A percentile compares a stretch with the other conserved stretches of the same genome.
Evolutionary conservation across 306 rosid species (phyloP).

Genomic region (Fragaria ananassa): DNA sequence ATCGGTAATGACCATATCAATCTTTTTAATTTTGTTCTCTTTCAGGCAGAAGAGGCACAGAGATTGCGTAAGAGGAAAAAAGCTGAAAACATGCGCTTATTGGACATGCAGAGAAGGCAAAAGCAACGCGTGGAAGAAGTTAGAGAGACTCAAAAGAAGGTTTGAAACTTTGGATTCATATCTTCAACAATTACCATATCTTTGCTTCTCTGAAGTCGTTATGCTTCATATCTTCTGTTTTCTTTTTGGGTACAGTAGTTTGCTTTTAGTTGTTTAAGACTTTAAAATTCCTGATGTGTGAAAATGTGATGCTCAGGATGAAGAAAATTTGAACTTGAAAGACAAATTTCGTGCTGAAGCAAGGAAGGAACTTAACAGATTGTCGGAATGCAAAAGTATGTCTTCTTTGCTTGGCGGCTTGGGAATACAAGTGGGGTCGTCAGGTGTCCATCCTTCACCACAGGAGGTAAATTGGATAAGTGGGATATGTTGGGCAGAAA

Average conservation of each 20-base stretch:
- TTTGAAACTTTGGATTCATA: slow-evolving; percentile 52
- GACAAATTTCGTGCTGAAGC: slow-evolving; percentile 73
- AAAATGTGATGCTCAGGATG: slow-evolving; percentile 57
- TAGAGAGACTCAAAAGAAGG: slow-evolving; percentile 93
- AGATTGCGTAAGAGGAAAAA: slow-evolving; percentile 76
- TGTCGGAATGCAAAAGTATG: slow-evolving; percentile 61
- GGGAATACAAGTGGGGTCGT: slow-evolving; percentile 72
- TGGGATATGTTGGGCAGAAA: background rate
- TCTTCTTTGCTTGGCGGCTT: slow-evolving; percentile 77
- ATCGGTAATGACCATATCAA: background rate
- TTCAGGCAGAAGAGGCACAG: slow-evolving; percentile 83
- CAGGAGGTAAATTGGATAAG: slow-evolving; percentile 51
- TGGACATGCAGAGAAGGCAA: slow-evolving; percentile 79
- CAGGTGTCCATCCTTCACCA: slow-evolving; percentile 39
- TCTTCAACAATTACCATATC: slow-evolving; percentile 7
- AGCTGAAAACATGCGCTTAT: slow-evolving; percentile 61
- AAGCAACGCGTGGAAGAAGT: slow-evolving; percentile 88
- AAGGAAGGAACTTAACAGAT: slow-evolving; percentile 49
- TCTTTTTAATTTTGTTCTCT: slow-evolving; percentile 7
- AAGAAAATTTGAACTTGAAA: slow-evolving; percentile 69
- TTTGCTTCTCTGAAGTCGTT: slow-evolving; percentile 10
- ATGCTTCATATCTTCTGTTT: background rate
- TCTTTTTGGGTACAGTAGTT: background rate
- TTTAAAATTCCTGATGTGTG: slow-evolving; percentile 9
- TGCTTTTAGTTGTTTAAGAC: background rate